Evolutionary conservation across 805 yeast genomes (phyloP), one percentile per base, ranked within the genome.

Genomic region (Nakazawaea holstii): DNA sequence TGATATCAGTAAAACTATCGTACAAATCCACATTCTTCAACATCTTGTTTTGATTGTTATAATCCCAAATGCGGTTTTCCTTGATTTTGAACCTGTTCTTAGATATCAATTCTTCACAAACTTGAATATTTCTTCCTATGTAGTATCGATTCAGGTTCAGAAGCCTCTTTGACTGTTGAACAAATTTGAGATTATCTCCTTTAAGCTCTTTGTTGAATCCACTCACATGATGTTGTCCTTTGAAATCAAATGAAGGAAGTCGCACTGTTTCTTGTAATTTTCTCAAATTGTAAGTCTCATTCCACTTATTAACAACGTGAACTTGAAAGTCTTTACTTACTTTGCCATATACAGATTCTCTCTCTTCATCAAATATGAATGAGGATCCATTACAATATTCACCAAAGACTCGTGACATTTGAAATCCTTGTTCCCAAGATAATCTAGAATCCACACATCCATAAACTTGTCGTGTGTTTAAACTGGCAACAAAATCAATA

Each of bases 331-430:
- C n/a, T 4, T 14, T 30, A n/a, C 29, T 39, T 29, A 45, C 41
- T 15, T 32, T 17, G 41, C 38, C 46, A 39, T 39, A 13, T 28
- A 39, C 45, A 43, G 40, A 35, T 50, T 55, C 24, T 48, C 52
- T 15, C 35, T 49, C 46, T 8, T 48, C 39, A 36, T 55, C 60
- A 42, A 52, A 57, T 7, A 50, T 41, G 28, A 60, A 55, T 2
- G 41, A 46, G 53, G 58, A 48, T 2, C 48, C 52, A 8, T 41
- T 35, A 43, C 73, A 68, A 8, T 59, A 49, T 31, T 59, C 60
- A 1, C 75, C 76, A 60, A 74, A 76, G 1, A 72, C 53, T 35
- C 76, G 55, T 5, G 55, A 38, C 64, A 75, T 68, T 26, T 62
- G 52, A 46, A 70, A 66, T 0, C 77, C 77, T 24, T 54, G 52